Evolutionary conservation across 1,139 yeast genomes (phyloP), one percentile per base, ranked within the genome.

Genomic region (Wickerhamiella infanticola): DNA sequence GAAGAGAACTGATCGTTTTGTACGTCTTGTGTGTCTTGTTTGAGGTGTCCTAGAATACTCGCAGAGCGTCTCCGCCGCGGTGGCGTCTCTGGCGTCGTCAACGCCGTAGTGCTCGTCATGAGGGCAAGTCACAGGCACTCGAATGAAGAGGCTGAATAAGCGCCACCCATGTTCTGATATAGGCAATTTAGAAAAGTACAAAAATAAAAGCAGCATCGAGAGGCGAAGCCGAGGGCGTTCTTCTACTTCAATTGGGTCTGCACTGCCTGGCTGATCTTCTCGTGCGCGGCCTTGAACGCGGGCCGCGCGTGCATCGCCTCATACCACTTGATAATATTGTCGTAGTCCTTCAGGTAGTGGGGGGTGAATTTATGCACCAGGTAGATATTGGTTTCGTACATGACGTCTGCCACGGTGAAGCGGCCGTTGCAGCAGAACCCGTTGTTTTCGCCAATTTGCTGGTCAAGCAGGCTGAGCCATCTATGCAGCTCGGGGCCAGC

Each of bases 21-120:
- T 45, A 90, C 94, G 57, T 88, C 97, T 56, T 83, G 75, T 13
- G 88, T 80, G 59, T 90, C 97, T 24, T 94, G 95, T 60, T 84
- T 94, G 49, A 90, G 81, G 60, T 86, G 96, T 46, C 67, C 64
- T 54, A 90, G 83, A 49, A 80, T 71, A 37, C 80, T 72, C 7
- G 82, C 75, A 3, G 83, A 77, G 55, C 83, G 62, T 40, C 68
- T 39, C 40, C 40, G 40, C n/a, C 26, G 40, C 9, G 8, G 40
- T 24, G 40, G 40, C 29, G 31, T 7, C 40, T 24, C 5, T 6
- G 40, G 24, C 31, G 40, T 31, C 7, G 24, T 26, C 40, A 38
- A 25, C 33, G 40, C 26, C 11, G 33, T 38, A 25, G 25, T 38
- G 24, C 33, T 9, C 6, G 39, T 37, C 4, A 37, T 24, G 23